phyloP scores from a whole-genome alignment of 2,329 filamentous ascomycete genomes.

The Rhynchosporium agropyri region DNA sequence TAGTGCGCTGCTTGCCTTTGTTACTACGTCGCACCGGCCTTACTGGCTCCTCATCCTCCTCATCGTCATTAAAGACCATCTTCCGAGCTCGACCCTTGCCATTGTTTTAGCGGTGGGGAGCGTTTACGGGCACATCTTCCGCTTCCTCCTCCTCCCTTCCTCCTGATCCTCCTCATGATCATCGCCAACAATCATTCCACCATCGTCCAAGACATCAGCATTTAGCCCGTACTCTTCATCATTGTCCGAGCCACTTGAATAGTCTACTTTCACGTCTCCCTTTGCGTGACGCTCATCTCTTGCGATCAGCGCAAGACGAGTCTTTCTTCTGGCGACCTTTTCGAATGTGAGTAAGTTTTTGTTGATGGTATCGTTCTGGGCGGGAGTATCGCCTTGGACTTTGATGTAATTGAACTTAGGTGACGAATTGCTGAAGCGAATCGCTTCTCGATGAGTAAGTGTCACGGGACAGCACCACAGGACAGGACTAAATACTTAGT shows the following conservation, averaged over 20 bases:
- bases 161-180: not conserved
- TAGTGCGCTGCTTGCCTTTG: no score
- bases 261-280: not conserved
- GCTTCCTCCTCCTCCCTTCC: not conserved
- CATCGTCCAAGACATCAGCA: not conserved
- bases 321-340: not conserved
- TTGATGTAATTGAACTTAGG: not conserved
- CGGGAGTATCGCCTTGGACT: not conserved
- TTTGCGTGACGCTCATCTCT: not conserved
- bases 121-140: not conserved
- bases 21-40: no score
- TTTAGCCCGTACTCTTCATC: not conserved
- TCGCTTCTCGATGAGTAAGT: not conserved
- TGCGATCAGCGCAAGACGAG: not conserved
- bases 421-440: not conserved
- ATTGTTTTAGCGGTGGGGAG: not conserved
- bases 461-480: not conserved
- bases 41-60: not conserved
- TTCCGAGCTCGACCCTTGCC: not conserved
- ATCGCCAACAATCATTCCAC: not conserved
- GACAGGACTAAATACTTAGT: no score
- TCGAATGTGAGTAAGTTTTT: not conserved
- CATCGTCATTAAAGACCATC: no score
- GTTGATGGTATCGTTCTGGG: not conserved
- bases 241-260: conserved; percentile 1